Base-by-base conservation (phyloP, 371 early-diverging fungal species). In the Coemansia sp. region DNA sequence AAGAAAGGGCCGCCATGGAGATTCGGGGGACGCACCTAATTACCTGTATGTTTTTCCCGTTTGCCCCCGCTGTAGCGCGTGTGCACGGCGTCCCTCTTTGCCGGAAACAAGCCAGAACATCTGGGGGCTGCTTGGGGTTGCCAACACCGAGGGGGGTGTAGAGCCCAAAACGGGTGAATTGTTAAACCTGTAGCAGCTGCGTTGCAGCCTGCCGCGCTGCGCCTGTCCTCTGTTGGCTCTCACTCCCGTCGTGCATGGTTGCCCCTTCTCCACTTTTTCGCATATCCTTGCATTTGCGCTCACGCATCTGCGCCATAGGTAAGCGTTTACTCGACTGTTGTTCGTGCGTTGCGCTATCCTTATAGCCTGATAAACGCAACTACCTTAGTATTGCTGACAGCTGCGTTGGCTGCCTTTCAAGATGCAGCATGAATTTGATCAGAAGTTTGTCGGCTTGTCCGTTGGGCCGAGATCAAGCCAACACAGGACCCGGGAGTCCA, bases 181-280 rank as follows among this genome's bases (percentile, higher is more conserved):
- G 53, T 53, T 36, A 53, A 16, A 33, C 53, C 26, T 20, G 20
- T 20, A 38, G 53, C 53, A 53, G 53, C 51, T 26, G 51, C 20
- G 36, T 14, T 53, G 53, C 53, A 53, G 36, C 26, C 53, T 53
- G 20, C 20, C 20, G 20, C 20, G 20, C 20, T 20, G 20, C 20
- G 53, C 20, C 6, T n/a, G n/a, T 53, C 14, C 36, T 33, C 53
- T 10, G 38, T 16, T 53, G 53, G 53, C 53, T 53, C 53, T 53
- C 53, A 38, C 53, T 53, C 53, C 53, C 53, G 53, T 36, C 53
- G n/a, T 53, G 53, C 53, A 53, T 53, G 7, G 9, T 20, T 20
- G 9, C 20, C 8, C 30, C 36, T 20, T 38, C 53, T 53, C 53
- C 53, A 26, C 36, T 16, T 36, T 16, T 20, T 53, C 16, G 53